Conservation (phyloP, 2,329 filamentous ascomycete genomes). For the Neurospora sp. region DNA sequence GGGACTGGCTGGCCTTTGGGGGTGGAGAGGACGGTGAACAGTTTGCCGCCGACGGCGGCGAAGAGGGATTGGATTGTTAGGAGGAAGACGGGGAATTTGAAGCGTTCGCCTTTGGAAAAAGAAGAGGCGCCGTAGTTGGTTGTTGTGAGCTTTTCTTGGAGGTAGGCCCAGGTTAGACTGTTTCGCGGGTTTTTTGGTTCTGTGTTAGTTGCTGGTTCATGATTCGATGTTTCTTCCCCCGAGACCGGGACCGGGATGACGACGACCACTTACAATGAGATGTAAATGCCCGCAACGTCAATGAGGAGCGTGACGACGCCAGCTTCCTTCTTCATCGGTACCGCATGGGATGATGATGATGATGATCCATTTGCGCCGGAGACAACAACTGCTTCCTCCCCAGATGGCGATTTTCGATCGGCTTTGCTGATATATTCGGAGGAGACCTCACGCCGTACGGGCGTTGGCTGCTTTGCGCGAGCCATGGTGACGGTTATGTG, state of each 20-base stretch:
- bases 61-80: slow-evolving; percentile 93
- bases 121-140: slow-evolving; percentile 61
- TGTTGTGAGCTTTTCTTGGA: slow-evolving; percentile 96
- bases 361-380: slow-evolving; percentile 20
- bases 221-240: too few species aligned
- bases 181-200: not conserved
- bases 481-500: slow-evolving; percentile 47
- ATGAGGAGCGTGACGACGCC: slow-evolving; percentile 68
- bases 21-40: slow-evolving; percentile 66
- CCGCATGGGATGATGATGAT: not conserved
- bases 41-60: slow-evolving; percentile 68
- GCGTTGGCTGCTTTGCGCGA: slow-evolving; percentile 57
- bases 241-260: too few species aligned
- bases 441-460: slow-evolving; percentile 55
- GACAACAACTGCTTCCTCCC: slow-evolving; percentile 19
- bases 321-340: slow-evolving; percentile 35
- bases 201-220: not conserved
- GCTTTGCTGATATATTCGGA: slow-evolving; percentile 52
- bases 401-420: slow-evolving; percentile 21
- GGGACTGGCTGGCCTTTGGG: slow-evolving; percentile 37
- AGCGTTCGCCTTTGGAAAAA: slow-evolving; percentile 43
- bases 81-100: slow-evolving; percentile 88
- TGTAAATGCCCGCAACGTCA: slow-evolving; percentile 92
- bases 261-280: slow-evolving; percentile 64
- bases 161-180: slow-evolving; percentile 87